A percentile compares a stretch with the other conserved stretches of the same genome.
phyloP scores from a whole-genome alignment of 2,329 filamentous ascomycete species.

The Curvularia spicifera region DNA sequence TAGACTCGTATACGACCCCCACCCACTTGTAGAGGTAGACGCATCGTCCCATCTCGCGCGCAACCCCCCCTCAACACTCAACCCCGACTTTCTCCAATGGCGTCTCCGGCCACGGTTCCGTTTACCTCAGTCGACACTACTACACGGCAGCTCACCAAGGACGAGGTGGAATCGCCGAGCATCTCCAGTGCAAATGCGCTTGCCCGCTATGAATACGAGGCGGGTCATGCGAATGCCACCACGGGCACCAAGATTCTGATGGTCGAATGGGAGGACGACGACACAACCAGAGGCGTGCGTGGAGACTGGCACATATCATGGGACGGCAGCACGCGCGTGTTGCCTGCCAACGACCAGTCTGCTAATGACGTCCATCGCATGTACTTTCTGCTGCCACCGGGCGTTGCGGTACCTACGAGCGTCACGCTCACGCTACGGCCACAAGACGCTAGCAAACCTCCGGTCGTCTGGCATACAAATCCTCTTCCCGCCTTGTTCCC shows the following conservation, averaged over 20 bases:
- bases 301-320: constrained; percentile 80
- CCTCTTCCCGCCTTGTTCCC: constrained; percentile 88
- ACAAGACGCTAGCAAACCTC: constrained; percentile 51
- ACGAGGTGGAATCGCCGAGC: constrained; percentile 56
- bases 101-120: constrained; percentile 43
- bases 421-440: constrained; percentile 68
- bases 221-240: constrained; percentile 67
- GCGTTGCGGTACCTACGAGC: constrained; percentile 72
- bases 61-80: constrained; percentile 24
- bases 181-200: constrained; percentile 65
- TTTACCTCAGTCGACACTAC: constrained; percentile 54
- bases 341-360: constrained; percentile 67
- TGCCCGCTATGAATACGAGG: constrained; percentile 86
- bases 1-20: constrained; percentile 42
- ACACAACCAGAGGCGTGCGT: constrained; percentile 53
- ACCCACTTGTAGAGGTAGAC: constrained; percentile 35
- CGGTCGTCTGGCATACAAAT: constrained; percentile 68
- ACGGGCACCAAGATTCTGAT: constrained; percentile 91
- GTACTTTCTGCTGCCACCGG: constrained; percentile 81
- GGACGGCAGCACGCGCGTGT: constrained; percentile 77
- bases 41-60: constrained; percentile 34
- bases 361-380: constrained; percentile 65
- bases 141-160: constrained; percentile 37
- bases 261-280: constrained; percentile 83
- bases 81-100: constrained; percentile 40